Evolutionary conservation across 495 filamentous ascomycete species (phyloP), one percentile per base, ranked within the genome.

Genomic region (Bryoglossum gracile): DNA sequence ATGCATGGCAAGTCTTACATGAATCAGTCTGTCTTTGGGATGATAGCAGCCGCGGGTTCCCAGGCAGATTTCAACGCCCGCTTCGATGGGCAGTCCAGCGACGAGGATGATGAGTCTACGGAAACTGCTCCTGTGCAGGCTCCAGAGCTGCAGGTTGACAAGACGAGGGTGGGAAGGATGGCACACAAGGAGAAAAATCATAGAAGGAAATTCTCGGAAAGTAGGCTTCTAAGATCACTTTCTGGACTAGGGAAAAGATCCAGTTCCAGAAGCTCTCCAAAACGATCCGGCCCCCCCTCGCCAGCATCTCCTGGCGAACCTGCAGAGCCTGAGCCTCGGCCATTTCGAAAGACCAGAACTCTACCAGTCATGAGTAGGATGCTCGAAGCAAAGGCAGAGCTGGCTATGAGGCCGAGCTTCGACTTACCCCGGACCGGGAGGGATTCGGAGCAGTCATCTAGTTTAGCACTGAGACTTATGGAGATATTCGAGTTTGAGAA

Each of bases 11-110:
- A 70, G 6, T 62, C 65, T 40, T 70, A 74, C 60, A 86, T 95
- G 86, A 91, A 96, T 65, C 90, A 96, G 68, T 91, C 87, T 41
- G 76, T 98, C 43, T 95, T 96, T 65, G 89, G 88, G 43, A 76
- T 98, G 66, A 90, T 98, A 51, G 87, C 90, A 13, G 85, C 87
- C n/a, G 89, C 88, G 32, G 88, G 87, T 4, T 87, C 86, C 44
- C 78, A 77, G 39, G 81, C 82, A 17, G 83, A 91, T 61, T 87
- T 91, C 61, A 80, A 83, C 62, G 75, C 83, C 43, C 76, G 85
- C 26, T 92, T 95, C 61, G 86, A 92, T 54, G 83, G 81, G 23
- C 78, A 78, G 33, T 84, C 80, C 25, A 90, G 86, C 48, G 90
- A 91, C 50, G 89, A 89, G 46, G 83, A 87, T 26, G 81, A 76